These are phyloP conservation scores for Seiridium cupressi DNA, from an alignment of 2,329 filamentous ascomycete species.

Conservation along the genomic window DNA sequence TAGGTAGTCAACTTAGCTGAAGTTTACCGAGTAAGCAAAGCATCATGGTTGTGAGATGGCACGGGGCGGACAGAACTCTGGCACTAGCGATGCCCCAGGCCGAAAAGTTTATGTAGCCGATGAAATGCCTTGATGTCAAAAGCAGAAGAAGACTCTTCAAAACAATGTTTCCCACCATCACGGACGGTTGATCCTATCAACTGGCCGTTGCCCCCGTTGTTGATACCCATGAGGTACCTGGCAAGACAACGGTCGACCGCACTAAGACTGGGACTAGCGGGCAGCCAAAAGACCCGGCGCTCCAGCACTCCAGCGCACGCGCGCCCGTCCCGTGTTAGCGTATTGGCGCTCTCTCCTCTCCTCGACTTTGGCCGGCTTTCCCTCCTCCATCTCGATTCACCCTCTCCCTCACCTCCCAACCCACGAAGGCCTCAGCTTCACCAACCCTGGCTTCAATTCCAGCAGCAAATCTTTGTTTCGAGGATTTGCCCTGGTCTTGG, in stretches of 20 bases:
- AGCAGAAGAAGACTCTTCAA: no score
- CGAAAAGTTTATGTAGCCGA: no score
- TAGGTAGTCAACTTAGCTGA: neutral
- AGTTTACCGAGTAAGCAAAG: neutral
- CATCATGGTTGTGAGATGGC: neutral
- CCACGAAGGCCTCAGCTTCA: constrained; percentile 20
- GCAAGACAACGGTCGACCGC: no score
- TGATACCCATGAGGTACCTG: no score
- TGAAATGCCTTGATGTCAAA: no score
- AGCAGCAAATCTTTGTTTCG: constrained; percentile 44
- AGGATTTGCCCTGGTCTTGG: constrained; percentile 56
- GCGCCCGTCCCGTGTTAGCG: neutral
- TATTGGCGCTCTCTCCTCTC: constrained; percentile 8
- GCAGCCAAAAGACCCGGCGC: neutral
- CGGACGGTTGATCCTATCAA: no score
- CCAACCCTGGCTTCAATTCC: constrained; percentile 52
- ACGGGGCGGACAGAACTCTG: neutral
- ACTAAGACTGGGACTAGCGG: neutral
- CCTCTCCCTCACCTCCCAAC: constrained; percentile 12
- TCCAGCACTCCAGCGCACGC: neutral
- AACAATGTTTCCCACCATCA: no score
- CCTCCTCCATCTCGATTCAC: neutral
- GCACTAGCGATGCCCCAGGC: no score
- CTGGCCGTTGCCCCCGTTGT: no score
- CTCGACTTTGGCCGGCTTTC: neutral